Percentiles rank a stretch among this genome's conserved stretches.
Conservation (phyloP, 768 basidiomycete genomes). For the Pleurotus ostreatus region DNA sequence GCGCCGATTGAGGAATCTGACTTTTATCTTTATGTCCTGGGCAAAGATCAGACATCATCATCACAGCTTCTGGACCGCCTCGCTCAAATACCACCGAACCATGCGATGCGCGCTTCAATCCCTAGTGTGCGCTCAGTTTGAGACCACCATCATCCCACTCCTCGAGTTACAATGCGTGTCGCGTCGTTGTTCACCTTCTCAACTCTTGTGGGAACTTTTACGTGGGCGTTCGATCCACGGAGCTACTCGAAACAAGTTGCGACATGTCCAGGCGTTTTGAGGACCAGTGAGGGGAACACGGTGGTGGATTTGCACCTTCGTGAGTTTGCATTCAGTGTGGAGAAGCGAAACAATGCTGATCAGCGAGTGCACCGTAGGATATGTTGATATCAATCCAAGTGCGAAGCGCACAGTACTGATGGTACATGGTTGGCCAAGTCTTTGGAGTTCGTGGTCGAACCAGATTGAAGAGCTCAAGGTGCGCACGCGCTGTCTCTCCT, state of each 20-base stretch:
- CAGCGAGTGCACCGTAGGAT: constrained; percentile 34
- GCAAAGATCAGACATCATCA: no score
- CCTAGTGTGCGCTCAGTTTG: background rate
- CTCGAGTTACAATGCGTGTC: background rate
- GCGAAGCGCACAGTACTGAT: constrained; percentile 53
- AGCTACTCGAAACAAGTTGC: constrained; percentile 29
- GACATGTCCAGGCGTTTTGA: constrained; percentile 38
- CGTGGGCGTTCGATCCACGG: constrained; percentile 31
- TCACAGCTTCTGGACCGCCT: no score
- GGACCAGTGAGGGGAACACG: constrained; percentile 23
- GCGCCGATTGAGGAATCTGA: no score
- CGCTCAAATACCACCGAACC: background rate
- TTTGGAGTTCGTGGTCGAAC: constrained; percentile 73
- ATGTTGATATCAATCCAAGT: constrained; percentile 57
- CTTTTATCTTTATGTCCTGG: no score
- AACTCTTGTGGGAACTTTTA: background rate
- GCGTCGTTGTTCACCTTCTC: background rate
- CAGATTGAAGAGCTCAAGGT: constrained; percentile 70
- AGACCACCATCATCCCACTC: background rate
- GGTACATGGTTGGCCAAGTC: constrained; percentile 77
- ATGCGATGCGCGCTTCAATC: background rate
- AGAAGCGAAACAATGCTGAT: no score
- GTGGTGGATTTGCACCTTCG: constrained; percentile 41
- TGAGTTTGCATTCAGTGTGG: constrained; percentile 20
- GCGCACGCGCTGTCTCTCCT: background rate